Percentiles rank a stretch among this genome's conserved stretches.
Conservation (phyloP, 2,329 filamentous ascomycete genomes). For the Lachnellula subtilissima region DNA sequence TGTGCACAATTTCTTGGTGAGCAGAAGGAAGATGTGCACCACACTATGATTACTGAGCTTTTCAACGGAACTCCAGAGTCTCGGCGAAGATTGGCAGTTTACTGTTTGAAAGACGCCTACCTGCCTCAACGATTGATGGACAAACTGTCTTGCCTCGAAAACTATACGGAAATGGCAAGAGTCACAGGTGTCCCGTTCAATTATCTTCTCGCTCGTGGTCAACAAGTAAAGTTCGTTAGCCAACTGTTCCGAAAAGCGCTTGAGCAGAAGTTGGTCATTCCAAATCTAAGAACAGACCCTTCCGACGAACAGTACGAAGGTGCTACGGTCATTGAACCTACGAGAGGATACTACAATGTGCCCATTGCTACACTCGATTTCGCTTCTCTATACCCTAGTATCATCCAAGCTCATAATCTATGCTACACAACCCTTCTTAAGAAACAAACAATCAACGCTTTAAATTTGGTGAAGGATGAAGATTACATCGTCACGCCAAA, state of each 20-base stretch:
- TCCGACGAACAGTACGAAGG: conserved; percentile 92
- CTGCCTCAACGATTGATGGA: conserved; percentile 92
- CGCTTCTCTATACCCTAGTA: conserved; percentile 95
- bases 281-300: conserved; percentile 68
- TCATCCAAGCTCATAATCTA: conserved; percentile 97
- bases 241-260: conserved; percentile 93
- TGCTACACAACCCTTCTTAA: conserved; percentile 94
- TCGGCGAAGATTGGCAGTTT: conserved; percentile 81
- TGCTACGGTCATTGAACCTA: conserved; percentile 95
- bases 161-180: conserved; percentile 99
- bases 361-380: conserved; percentile 98
- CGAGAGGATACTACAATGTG: conserved; percentile 87
- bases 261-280: conserved; percentile 90
- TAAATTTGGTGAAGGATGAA: conserved; percentile 76
- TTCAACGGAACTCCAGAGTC: conserved; percentile 97
- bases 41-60: conserved; percentile 98
- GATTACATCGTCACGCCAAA: conserved; percentile 97
- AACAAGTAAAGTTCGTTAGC: conserved; percentile 97
- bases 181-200: conserved; percentile 98
- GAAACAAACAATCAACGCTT: conserved; percentile 69
- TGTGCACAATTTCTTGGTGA: conserved; percentile 92
- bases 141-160: conserved; percentile 96
- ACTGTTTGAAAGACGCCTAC: conserved; percentile 97
- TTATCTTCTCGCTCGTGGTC: conserved; percentile 82
- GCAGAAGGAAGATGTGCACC: conserved; percentile 97